Conservation (phyloP, 164 flowering plant species). For the Berberis vulgaris region DNA sequence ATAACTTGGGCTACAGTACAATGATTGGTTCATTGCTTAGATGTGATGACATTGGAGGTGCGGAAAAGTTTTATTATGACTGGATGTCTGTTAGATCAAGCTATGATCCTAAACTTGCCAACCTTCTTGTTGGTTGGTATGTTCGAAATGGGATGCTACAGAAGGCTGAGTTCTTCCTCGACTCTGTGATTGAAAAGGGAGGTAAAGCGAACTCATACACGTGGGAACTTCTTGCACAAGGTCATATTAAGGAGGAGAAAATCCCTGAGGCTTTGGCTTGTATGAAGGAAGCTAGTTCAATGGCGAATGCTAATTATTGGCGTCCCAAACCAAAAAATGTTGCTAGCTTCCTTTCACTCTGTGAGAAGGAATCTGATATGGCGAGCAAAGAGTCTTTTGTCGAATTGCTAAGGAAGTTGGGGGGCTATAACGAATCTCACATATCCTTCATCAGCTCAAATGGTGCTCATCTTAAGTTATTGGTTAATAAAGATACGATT, state of each 20-base stretch:
- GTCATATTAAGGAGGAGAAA: conserved; percentile 36
- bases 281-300: conserved; percentile 44
- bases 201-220: conserved; percentile 59
- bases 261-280: conserved; percentile 59
- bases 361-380: conserved; percentile 16
- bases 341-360: conserved; percentile 15
- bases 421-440: conserved; percentile 13
- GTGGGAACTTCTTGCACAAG: conserved; percentile 75
- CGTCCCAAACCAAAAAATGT: conserved; percentile 46
- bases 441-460: conserved; percentile 7
- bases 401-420: conserved; percentile 15
- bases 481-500: conserved; percentile 4
- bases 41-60: conserved; percentile 58
- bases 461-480: conserved; percentile 6
- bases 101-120: conserved; percentile 64
- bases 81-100: conserved; percentile 51
- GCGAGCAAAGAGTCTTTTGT: conserved; percentile 11
- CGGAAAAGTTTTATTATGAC: conserved; percentile 58
- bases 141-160: conserved; percentile 43
- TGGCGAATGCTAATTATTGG: conserved; percentile 44
- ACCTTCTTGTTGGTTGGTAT: conserved; percentile 57
- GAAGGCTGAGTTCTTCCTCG: conserved; percentile 46
- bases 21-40: conserved; percentile 55
- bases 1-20: conserved; percentile 69
- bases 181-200: conserved; percentile 47